Conservation (phyloP, 768 basidiomycete genomes). For the Kwoniella shandongensis region DNA sequence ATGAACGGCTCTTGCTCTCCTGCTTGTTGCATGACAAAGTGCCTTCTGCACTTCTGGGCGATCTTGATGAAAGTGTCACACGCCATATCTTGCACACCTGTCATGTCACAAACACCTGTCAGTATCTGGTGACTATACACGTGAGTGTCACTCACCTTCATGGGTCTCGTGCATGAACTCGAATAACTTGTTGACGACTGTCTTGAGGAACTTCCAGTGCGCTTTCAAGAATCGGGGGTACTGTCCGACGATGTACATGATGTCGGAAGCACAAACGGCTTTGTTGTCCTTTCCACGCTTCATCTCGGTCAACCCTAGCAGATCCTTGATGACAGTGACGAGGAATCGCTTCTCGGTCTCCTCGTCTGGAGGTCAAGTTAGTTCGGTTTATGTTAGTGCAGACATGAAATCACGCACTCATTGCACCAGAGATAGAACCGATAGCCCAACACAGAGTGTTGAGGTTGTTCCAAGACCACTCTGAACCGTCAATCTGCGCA, state of each 20-base stretch:
- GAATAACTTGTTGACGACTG: slow-evolving; percentile 98
- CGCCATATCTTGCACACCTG: slow-evolving; percentile 99
- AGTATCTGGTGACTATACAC: neutral
- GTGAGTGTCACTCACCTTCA: slow-evolving; percentile 65
- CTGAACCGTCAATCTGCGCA: slow-evolving; percentile 72
- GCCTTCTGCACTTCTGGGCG: slow-evolving; percentile 94
- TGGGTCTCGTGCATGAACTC: slow-evolving; percentile 99
- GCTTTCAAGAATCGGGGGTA: slow-evolving; percentile 99
- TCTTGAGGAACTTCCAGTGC: slow-evolving; percentile 99
- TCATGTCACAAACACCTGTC: slow-evolving; percentile 3
- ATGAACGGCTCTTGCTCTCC: slow-evolving; percentile 97
- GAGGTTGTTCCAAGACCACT: slow-evolving; percentile 99
- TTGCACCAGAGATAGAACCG: slow-evolving; percentile 96
- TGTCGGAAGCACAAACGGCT: slow-evolving; percentile 73
- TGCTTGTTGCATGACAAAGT: slow-evolving; percentile 98
- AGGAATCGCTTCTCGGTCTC: slow-evolving; percentile 99
- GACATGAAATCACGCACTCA: slow-evolving; percentile 67
- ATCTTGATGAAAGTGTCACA: slow-evolving; percentile 99
- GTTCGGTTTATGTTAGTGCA: neutral
- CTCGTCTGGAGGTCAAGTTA: slow-evolving; percentile 65
- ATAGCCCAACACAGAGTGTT: slow-evolving; percentile 99
- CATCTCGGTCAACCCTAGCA: slow-evolving; percentile 95
- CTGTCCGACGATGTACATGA: slow-evolving; percentile 93
- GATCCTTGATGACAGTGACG: slow-evolving; percentile 97
- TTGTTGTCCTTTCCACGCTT: slow-evolving; percentile 99